These are phyloP conservation scores for Tanacetum coccineum DNA, from an alignment of 129 eudicot genomes.

Conservation along the genomic window DNA sequence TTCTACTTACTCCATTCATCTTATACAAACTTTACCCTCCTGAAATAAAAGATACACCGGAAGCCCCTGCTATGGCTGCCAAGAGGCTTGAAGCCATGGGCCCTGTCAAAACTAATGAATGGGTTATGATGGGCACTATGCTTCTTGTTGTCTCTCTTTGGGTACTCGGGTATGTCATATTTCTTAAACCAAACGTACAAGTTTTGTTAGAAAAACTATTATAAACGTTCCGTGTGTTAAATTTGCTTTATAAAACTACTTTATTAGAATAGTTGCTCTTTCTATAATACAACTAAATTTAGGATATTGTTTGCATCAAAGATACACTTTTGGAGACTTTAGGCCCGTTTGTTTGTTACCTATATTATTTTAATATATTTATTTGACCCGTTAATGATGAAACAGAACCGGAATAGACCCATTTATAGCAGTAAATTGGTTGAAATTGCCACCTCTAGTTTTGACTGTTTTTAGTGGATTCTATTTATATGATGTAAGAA, in stretches of 20 bases:
- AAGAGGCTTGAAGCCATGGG: constrained; percentile 76
- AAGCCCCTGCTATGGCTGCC: constrained; percentile 94
- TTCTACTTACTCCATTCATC: constrained; percentile 66
- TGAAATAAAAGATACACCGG: constrained; percentile 90
- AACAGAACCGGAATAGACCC: background rate
- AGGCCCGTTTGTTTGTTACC: background rate
- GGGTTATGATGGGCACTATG: constrained; percentile 94
- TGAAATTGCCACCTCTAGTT: background rate
- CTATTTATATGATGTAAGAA: too few species aligned
- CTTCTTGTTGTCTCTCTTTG: constrained; percentile 89
- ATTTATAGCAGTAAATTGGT: background rate
- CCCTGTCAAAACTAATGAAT: constrained; percentile 79
- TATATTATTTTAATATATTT: background rate
- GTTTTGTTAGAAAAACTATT: background rate
- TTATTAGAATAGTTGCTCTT: background rate
- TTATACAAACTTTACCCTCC: constrained; percentile 88
- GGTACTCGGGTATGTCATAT: constrained; percentile 74
- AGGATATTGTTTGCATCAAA: background rate
- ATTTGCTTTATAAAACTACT: background rate
- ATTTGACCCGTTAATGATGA: background rate
- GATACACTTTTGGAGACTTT: background rate
- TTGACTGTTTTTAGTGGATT: too few species aligned
- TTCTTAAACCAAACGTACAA: background rate
- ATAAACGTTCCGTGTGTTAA: background rate
- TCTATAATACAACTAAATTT: background rate